Evolutionary conservation across 2,329 filamentous ascomycete genomes (phyloP), one percentile per base, ranked within the genome.

Genomic region (Bipolaris sorokiniana): DNA sequence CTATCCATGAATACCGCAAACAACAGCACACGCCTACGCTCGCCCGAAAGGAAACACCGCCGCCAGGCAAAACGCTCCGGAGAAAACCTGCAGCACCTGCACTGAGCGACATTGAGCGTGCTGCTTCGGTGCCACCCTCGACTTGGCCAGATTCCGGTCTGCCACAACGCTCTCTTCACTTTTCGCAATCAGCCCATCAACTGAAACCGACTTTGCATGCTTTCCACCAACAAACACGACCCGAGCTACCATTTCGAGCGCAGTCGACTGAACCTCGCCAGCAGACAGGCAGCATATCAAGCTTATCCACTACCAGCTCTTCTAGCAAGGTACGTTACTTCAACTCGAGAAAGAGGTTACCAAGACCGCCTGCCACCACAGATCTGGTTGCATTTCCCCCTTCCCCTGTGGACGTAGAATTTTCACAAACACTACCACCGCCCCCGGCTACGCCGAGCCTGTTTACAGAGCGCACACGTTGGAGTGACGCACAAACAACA

Each of bases 1-100:
- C 76, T 20, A 64, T 78, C 18, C 76, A 76, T 66, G 74, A 77
- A 54, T 78, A 77, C 53, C 74, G 76, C 54, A 75, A 73, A 56
- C 74, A 74, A 61, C 73, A 76, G 48, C 64, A 69, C 36, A 72
- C 72, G 45, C 73, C 76, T 6, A 65, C 45, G 26, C 45, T 40
- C n/a, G 63, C 68, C 38, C 67, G 66, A 36, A 61, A 67, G 13
- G 65, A 58, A 11, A 69, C 72, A 13, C 69, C 71, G 37, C 69
- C 71, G 37, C 54, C 63, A n/a, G 70, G 71, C 40, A 76, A 67
- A 56, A 69, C 71, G 18, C 64, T 78, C 36, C 71, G 72, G 56
- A 71, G 76, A 49, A 77, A 75, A 56, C 58, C 74, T n/a, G 75
- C 75, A 6, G 67, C 75, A 3, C 61, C 68, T 20, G 64, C 66